phyloP scores from a whole-genome alignment of 331 rosid species.

The Quercus lobata region DNA sequence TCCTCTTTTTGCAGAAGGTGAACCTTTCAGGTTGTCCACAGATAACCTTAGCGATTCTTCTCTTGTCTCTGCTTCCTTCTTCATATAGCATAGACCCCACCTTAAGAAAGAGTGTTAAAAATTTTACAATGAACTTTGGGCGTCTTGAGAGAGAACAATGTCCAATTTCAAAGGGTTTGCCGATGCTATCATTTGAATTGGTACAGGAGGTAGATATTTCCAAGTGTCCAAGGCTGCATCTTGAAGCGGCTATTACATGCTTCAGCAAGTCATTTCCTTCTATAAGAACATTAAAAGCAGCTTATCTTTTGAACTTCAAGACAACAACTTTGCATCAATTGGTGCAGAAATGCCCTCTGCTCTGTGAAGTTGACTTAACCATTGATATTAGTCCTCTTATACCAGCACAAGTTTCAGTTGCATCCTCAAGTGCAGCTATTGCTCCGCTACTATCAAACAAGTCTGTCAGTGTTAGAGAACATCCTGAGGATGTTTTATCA shows the following conservation, averaged over 20 bases:
- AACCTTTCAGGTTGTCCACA: constrained; percentile 78
- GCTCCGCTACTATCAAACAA: constrained; percentile 24
- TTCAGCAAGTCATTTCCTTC: constrained; percentile 67
- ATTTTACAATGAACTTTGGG: constrained; percentile 31
- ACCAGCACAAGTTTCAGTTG: constrained; percentile 42
- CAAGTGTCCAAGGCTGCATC: constrained; percentile 52
- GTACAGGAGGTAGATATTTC: constrained; percentile 79
- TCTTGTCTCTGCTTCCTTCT: constrained; percentile 60
- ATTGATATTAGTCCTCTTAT: constrained; percentile 60
- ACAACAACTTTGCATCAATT: constrained; percentile 35
- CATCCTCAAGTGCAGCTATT: constrained; percentile 36
- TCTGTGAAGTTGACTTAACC: constrained; percentile 64
- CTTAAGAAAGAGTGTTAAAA: constrained; percentile 33
- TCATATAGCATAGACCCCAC: constrained; percentile 31
- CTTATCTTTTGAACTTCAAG: constrained; percentile 52
- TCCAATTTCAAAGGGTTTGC: constrained; percentile 21
- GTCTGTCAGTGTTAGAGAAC: constrained; percentile 18
- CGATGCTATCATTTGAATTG: constrained; percentile 44
- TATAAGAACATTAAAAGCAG: constrained; percentile 57
- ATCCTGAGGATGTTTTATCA: constrained; percentile 23
- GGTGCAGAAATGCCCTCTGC: constrained; percentile 47
- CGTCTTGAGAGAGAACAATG: constrained; percentile 22
- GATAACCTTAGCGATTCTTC: constrained; percentile 51
- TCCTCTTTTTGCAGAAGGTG: constrained; percentile 58
- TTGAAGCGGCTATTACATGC: constrained; percentile 55